A percentile compares a stretch with the other conserved stretches of the same genome.
These are phyloP conservation scores for Tremella mesenterica DNA, from an alignment of 768 basidiomycete genomes.

Conservation along the genomic window DNA sequence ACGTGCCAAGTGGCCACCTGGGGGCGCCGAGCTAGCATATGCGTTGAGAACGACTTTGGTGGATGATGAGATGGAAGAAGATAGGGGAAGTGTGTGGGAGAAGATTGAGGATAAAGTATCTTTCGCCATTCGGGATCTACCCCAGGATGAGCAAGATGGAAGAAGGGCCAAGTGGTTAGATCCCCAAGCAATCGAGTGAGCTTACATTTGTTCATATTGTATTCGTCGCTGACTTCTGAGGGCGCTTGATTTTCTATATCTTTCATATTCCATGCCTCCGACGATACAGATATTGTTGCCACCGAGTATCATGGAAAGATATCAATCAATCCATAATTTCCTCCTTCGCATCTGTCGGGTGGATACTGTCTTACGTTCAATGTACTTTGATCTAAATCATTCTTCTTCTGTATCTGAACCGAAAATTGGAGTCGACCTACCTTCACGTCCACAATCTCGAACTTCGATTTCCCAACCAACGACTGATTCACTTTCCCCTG, in stretches of 20 bases:
- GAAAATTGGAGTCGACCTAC: neutral
- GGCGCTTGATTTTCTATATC: conserved; percentile 79
- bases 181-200: conserved; percentile 53
- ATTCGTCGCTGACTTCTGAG: conserved; percentile 21
- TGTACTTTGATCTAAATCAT: conserved; percentile 23
- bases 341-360: conserved; percentile 71
- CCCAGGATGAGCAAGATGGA: conserved; percentile 49
- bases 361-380: conserved; percentile 39
- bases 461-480: neutral
- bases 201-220: conserved; percentile 48
- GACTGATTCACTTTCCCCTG: conserved; percentile 51
- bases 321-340: conserved; percentile 73
- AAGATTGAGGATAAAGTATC: conserved; percentile 52
- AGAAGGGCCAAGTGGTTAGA: conserved; percentile 70
- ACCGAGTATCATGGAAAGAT: conserved; percentile 65
- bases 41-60: conserved; percentile 74
- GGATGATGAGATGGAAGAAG: conserved; percentile 49
- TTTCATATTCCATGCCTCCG: conserved; percentile 82
- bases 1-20: conserved; percentile 74
- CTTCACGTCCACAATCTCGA: neutral
- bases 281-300: conserved; percentile 67
- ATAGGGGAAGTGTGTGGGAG: conserved; percentile 25
- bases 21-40: conserved; percentile 74
- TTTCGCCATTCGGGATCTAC: conserved; percentile 69
- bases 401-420: neutral